These are phyloP conservation scores for Suillus plorans DNA, from an alignment of 768 basidiomycete species.

Conservation along the genomic window DNA sequence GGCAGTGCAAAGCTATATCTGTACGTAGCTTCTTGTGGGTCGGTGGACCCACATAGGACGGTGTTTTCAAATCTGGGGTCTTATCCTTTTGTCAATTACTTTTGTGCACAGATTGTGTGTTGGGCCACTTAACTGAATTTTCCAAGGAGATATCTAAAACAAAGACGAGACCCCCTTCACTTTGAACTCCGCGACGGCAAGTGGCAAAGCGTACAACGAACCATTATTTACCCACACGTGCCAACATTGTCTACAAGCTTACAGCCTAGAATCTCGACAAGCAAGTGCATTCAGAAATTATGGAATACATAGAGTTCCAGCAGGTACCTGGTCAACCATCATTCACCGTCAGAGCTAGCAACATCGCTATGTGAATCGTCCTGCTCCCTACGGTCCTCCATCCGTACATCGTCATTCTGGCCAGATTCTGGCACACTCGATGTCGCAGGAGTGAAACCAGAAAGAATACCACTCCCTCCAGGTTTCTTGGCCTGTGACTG, in stretches of 20 bases:
- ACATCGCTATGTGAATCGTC: slow-evolving; percentile 49
- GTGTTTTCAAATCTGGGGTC: background rate
- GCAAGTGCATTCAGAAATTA: slow-evolving; percentile 6
- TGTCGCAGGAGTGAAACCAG: slow-evolving; percentile 50
- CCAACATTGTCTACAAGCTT: background rate
- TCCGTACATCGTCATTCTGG: slow-evolving; percentile 20
- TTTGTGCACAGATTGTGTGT: background rate
- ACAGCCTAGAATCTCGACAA: background rate
- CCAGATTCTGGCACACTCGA: slow-evolving; percentile 8
- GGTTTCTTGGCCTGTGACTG: slow-evolving; percentile 45
- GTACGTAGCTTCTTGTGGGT: background rate
- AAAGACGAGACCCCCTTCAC: background rate
- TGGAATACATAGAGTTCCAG: background rate
- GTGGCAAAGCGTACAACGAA: background rate
- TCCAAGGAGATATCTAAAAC: background rate
- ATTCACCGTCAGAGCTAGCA: slow-evolving; percentile 52
- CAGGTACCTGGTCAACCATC: slow-evolving; percentile 3
- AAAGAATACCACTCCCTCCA: slow-evolving; percentile 35
- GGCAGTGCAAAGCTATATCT: background rate
- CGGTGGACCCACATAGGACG: background rate
- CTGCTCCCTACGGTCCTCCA: slow-evolving; percentile 22
- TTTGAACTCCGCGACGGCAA: background rate
- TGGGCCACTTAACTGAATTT: background rate
- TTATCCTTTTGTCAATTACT: background rate
- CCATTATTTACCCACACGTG: background rate